phyloP scores from a whole-genome alignment of 164 flowering plant genomes.

The Hamamelis virginiana region DNA sequence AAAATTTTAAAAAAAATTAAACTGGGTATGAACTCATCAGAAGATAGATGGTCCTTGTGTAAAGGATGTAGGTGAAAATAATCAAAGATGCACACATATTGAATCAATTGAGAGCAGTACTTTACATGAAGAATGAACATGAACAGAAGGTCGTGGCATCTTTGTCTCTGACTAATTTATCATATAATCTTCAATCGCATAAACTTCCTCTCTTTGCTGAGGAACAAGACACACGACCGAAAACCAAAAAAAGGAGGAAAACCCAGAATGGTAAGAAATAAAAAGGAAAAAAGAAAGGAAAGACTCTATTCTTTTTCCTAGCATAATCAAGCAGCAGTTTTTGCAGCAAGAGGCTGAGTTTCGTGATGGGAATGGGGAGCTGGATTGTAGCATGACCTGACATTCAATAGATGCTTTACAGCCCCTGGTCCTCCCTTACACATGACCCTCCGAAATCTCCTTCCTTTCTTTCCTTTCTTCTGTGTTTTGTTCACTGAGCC shows the following conservation, averaged over 20 bases:
- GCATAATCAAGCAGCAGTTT: conserved; percentile 1
- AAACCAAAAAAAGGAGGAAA: background rate
- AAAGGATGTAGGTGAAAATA: no score
- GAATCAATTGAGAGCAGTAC: no score
- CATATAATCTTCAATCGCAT: no score
- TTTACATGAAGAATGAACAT: no score
- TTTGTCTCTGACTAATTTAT: no score
- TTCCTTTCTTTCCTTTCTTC: conserved; percentile 18
- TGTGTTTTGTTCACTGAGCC: background rate
- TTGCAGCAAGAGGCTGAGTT: background rate
- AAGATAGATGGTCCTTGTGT: no score
- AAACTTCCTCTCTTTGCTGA: no score
- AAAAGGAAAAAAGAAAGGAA: background rate
- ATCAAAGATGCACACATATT: no score
- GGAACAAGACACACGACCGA: no score
- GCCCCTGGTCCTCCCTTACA: conserved; percentile 9
- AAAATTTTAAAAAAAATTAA: no score
- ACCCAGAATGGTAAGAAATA: background rate
- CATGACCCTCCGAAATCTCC: conserved; percentile 12
- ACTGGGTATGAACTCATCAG: no score
- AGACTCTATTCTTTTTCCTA: background rate
- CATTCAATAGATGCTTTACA: conserved; percentile 14
- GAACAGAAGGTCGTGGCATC: no score
- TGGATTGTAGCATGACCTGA: conserved; percentile 22
- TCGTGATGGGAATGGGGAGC: conserved; percentile 10